These are phyloP conservation scores for Brassica rapa DNA, from an alignment of 345 rosid genomes.

Conservation along the genomic window DNA sequence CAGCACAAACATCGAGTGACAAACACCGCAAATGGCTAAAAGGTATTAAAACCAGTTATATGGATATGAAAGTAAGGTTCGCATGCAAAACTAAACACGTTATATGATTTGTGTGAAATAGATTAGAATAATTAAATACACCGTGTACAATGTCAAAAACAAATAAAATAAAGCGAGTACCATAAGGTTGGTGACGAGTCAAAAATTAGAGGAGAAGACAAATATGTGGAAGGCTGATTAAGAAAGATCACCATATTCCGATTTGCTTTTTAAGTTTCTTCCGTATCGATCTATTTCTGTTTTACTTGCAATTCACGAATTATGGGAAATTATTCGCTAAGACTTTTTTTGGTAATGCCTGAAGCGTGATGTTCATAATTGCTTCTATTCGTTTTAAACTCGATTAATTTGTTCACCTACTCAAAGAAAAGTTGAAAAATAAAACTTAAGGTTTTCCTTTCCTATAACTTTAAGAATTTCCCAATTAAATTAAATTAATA, in stretches of 20 bases:
- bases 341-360: not conserved
- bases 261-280: slow-evolving; percentile 32
- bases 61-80: not conserved
- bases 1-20: not conserved
- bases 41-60: not conserved
- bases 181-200: slow-evolving; percentile 34
- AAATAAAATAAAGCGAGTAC: not conserved
- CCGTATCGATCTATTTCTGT: not conserved
- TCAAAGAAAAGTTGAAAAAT: not conserved
- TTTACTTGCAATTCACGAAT: slow-evolving; percentile 35
- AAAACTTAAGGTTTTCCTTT: not conserved
- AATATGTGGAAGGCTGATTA: slow-evolving; percentile 28
- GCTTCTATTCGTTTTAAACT: not conserved
- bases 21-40: not conserved
- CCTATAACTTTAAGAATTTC: not conserved
- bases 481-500: not conserved
- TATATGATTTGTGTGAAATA: not conserved
- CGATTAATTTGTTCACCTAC: not conserved
- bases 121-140: not conserved
- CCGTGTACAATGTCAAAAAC: not conserved
- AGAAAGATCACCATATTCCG: slow-evolving; percentile 32
- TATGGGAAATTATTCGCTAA: slow-evolving; percentile 6
- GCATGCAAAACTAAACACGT: not conserved
- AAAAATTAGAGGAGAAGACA: slow-evolving; percentile 18
- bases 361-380: slow-evolving; percentile 8